A percentile compares a stretch with the other conserved stretches of the same genome.
phyloP scores from a whole-genome alignment of 495 filamentous ascomycete species.

The Daldinia bambusicola region DNA sequence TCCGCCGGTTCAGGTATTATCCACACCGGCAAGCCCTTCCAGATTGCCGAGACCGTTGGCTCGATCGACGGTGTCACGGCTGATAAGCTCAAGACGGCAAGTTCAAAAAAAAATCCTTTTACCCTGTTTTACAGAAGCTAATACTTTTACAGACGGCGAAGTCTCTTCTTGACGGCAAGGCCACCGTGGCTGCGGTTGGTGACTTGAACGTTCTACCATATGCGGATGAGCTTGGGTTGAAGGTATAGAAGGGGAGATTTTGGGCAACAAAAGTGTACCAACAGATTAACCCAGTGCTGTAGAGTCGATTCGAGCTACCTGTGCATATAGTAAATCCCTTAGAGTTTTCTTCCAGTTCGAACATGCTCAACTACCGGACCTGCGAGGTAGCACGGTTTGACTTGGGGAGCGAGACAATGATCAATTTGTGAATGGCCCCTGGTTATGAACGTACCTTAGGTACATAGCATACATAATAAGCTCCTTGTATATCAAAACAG shows the following conservation, averaged over 20 bases:
- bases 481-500: neutral
- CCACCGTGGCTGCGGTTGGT: conserved; percentile 85
- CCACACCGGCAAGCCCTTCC: conserved; percentile 82
- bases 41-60: conserved; percentile 84
- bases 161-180: conserved; percentile 85
- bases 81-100: conserved; percentile 86
- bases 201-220: conserved; percentile 90
- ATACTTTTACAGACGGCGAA: conserved; percentile 73
- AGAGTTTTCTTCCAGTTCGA: conserved; percentile 47
- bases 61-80: conserved; percentile 81
- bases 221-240: conserved; percentile 92
- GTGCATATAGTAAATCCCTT: conserved; percentile 63
- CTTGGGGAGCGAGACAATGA: neutral
- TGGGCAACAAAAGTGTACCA: conserved; percentile 59
- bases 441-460: neutral
- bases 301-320: conserved; percentile 56
- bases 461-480: neutral
- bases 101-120: conserved; percentile 54
- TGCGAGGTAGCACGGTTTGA: neutral
- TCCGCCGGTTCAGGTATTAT: conserved; percentile 67
- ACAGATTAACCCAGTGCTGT: conserved; percentile 54
- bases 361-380: neutral
- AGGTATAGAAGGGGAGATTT: conserved; percentile 72
- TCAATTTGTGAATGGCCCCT: neutral
- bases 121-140: conserved; percentile 13